These are phyloP conservation scores for Crinitomyces ghanaensis DNA, from an alignment of 805 yeast species.

Conservation along the genomic window DNA sequence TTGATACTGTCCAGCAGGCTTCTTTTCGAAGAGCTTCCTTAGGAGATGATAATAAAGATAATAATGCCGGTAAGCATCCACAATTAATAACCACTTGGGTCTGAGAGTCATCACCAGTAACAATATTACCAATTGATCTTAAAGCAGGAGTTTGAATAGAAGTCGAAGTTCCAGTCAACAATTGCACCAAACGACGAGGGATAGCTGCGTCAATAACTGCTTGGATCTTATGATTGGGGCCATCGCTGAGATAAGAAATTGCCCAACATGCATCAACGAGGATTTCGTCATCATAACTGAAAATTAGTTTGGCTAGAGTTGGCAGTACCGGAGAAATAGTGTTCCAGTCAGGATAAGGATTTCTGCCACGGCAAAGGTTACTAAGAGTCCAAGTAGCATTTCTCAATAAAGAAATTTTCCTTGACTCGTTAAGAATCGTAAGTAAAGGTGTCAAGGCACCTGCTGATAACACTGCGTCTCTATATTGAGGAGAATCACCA, in stretches of 20 bases:
- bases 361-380: constrained; percentile 91
- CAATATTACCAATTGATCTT: constrained; percentile 95
- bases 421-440: constrained; percentile 63
- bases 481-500: constrained; percentile 83
- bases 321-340: constrained; percentile 81
- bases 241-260: constrained; percentile 87
- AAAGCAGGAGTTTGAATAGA: constrained; percentile 93
- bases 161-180: constrained; percentile 72
- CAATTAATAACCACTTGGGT: constrained; percentile 91
- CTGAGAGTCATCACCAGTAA: constrained; percentile 92
- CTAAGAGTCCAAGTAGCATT: constrained; percentile 98
- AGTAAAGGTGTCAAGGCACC: constrained; percentile 87
- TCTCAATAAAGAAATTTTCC: constrained; percentile 72
- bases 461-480: constrained; percentile 78
- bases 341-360: constrained; percentile 93
- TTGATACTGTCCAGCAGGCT: constrained; percentile 98
- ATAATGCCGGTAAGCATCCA: constrained; percentile 80
- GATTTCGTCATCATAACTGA: constrained; percentile 84
- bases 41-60: constrained; percentile 65
- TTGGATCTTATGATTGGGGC: constrained; percentile 85
- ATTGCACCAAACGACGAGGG: constrained; percentile 86
- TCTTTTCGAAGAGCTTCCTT: constrained; percentile 93
- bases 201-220: constrained; percentile 95
- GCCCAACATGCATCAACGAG: constrained; percentile 99
- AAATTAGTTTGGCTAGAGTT: constrained; percentile 80